Evolutionary conservation across 1,284 basidiomycete species (phyloP).

Genomic region (Serendipita sp.): DNA sequence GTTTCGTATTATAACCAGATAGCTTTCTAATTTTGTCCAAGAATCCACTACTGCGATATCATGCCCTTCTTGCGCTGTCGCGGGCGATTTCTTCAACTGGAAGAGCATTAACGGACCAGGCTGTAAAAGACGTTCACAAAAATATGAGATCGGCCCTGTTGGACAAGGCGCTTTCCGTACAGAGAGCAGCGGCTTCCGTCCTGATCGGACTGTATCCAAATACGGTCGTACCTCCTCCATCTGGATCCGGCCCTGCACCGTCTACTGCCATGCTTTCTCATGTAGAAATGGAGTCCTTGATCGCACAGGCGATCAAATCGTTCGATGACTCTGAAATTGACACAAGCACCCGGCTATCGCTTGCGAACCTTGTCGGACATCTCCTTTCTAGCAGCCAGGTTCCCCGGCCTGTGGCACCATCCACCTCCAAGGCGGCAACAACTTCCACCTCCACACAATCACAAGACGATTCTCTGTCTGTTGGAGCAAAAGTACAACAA

Average conservation of each 20-base stretch:
- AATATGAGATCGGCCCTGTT: conserved; percentile 58
- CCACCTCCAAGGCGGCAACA: conserved; percentile 28
- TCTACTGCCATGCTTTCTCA: conserved; percentile 26
- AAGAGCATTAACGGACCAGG: conserved; percentile 67
- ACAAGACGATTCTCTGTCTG: conserved; percentile 51
- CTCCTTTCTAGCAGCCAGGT: conserved; percentile 77
- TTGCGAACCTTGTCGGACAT: conserved; percentile 70
- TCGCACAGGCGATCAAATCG: conserved; percentile 57
- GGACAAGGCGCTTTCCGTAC: conserved; percentile 78
- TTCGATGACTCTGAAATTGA: conserved; percentile 59
- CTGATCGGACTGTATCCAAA: conserved; percentile 49
- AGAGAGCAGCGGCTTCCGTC: conserved; percentile 71
- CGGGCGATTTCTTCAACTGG: conserved; percentile 69
- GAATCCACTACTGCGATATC: conserved; percentile 70
- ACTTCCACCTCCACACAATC: conserved; percentile 36
- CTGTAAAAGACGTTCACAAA: conserved; percentile 75
- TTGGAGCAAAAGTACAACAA: background rate
- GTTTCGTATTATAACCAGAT: conserved; percentile 15
- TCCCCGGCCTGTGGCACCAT: conserved; percentile 37
- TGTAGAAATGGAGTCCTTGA: conserved; percentile 61
- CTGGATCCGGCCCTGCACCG: background rate
- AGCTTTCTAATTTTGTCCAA: conserved; percentile 19
- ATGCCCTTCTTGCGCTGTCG: conserved; percentile 63
- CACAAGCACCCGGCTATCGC: conserved; percentile 65
- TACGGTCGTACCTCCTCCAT: conserved; percentile 24